Evolutionary conservation across 148 eudicot species (phyloP), one percentile per base, ranked within the genome.

Genomic region (Vaccinium corymbosum): DNA sequence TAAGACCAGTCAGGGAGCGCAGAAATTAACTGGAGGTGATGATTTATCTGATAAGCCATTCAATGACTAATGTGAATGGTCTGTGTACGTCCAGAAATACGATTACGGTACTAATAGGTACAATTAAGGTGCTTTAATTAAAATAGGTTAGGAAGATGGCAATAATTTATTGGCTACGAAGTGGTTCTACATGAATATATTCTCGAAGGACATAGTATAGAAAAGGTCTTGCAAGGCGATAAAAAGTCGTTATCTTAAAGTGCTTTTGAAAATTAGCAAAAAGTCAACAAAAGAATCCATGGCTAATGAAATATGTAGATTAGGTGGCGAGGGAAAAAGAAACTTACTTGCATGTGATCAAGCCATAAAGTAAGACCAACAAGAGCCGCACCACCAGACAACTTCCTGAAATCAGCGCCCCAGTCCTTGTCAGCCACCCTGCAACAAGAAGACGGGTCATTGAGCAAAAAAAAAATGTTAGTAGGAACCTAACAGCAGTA

Each of bases 381-480:
- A 87, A 97, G 94, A 93, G 99, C 94, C 80, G 99, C 99, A 91
- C 98, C 99, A 82, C 93, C 96, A 59, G 99, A 97, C 88, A 97
- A 80, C 88, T 97, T 97, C 85, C 98, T 90, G 71, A 97, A 94
- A 92, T 97, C 99, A 75, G 99, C 99, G 51, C 98, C 99, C 99
- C 99, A 97, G 83, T 97, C 99, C 85, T 91, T 92, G 80, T 97
- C 98, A 87, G 96, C 98, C 75, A 97, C 99, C 92, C 99, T 97
- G 92, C 81, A 83, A 82, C 46, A 85, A 20, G 29, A 68, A 84
- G 59, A 53, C 22, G 51, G 16, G 46, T 42, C 25, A n/a, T 5
- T 3, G 19, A 72, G 4, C 48, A 76, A 57, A 46, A 29, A 22
- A 22, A 81, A 38, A 76, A n/a, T 19, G 46, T 2, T 14, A 50